These are phyloP conservation scores for Boletus sensibilis DNA, from an alignment of 768 basidiomycete species.

Conservation along the genomic window DNA sequence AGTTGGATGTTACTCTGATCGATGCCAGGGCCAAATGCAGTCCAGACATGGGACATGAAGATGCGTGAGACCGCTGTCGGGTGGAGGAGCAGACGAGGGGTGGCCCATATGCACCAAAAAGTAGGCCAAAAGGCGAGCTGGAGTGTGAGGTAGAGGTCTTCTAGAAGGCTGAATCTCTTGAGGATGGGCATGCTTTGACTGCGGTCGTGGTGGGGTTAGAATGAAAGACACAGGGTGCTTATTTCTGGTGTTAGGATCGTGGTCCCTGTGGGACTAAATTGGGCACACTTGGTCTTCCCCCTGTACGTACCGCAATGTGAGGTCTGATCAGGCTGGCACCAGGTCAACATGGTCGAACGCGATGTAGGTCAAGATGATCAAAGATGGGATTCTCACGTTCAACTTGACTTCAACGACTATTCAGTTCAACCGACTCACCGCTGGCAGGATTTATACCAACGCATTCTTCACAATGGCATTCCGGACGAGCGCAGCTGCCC, in stretches of 20 bases:
- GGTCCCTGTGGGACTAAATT: not conserved
- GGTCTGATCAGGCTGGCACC: not conserved
- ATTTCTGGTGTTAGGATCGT: not conserved
- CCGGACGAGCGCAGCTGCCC: not conserved
- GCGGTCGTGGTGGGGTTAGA: conserved; percentile 2
- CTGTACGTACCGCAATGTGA: not conserved
- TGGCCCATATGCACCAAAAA: conserved; percentile 35
- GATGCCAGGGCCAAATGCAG: conserved; percentile 42
- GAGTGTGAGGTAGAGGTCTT: conserved; percentile 43
- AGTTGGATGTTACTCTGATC: conserved; percentile 42
- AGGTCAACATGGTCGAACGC: not conserved
- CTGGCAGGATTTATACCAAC: not conserved
- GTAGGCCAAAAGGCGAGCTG: conserved; percentile 46
- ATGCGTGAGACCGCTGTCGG: conserved; percentile 47
- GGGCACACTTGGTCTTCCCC: not conserved
- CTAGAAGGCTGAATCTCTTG: conserved; percentile 36
- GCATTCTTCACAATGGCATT: not conserved
- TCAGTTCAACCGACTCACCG: not conserved
- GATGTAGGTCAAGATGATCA: too few species aligned
- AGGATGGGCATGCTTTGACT: conserved; percentile 15
- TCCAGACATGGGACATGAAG: conserved; percentile 64
- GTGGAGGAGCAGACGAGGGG: conserved; percentile 46
- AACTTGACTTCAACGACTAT: too few species aligned
- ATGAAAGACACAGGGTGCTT: not conserved
- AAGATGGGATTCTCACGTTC: not conserved